Evolutionary conservation across 345 rosid genomes (phyloP), one percentile per base, ranked within the genome.

Genomic region (Clausena lansium): DNA sequence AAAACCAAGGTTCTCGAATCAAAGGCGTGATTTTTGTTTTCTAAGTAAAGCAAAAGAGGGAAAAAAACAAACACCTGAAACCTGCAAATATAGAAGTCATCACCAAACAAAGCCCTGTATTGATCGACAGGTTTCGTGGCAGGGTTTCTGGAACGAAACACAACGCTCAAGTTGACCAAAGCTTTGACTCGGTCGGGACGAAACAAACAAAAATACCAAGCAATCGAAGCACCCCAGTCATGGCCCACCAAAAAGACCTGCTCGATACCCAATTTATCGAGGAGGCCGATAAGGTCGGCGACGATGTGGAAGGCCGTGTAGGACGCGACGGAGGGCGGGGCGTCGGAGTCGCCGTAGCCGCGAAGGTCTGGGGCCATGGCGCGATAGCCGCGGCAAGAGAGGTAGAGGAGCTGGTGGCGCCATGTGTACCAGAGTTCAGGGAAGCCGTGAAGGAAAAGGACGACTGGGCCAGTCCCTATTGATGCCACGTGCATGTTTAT

Each of bases 361-460:
- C 88, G 67, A 24, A 85, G 86, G 39, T 85, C 84, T 6, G 88
- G 88, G 0, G 88, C 88, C 15, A 85, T 71, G 4, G 81, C 75
- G 38, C 47, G 84, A 77, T 71, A 85, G 7, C 84, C 84, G 14
- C 60, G 79, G 9, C 79, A 73, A 67, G 83, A 78, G 30, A 83
- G 71, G 30, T 59, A 72, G 32, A 78, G 78, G 28, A 83, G 82
- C 78, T 85, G 88, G 72, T 79, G 83, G 81, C 86, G 84, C 88
- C 84, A 83, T 0, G 83, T 45, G 63, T 80, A 85, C 88, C 84
- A 85, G 13, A 83, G 77, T 28, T 79, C 83, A 8, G 86, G 86
- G 75, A 85, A 85, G 54, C 88, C 88, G 62, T 85, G 86, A 47
- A 85, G 86, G 25, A 83, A 79, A 14, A 85, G 84, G 7, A 83